Percentiles rank a stretch among this genome's conserved stretches.
These are phyloP conservation scores for Amoebophrya sp. DNA, from an alignment of 169 alveolate species.

Conservation along the genomic window DNA sequence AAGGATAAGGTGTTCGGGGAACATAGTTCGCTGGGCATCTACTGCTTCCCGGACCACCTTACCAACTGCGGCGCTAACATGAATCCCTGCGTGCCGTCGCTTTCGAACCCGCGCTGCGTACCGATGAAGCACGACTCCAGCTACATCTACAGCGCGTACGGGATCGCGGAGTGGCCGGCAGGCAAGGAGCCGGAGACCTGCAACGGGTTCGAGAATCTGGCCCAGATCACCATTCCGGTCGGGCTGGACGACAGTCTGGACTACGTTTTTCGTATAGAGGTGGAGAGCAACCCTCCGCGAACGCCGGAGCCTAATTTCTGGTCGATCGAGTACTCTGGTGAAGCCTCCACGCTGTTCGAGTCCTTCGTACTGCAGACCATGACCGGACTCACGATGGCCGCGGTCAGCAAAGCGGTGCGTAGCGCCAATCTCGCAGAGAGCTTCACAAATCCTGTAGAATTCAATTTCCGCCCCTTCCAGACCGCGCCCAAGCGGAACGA, in stretches of 20 bases:
- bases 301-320: background rate
- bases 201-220: background rate
- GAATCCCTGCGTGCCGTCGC: background rate
- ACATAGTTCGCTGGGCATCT: background rate
- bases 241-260: background rate
- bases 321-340: background rate
- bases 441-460: background rate
- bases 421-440: background rate
- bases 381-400: background rate
- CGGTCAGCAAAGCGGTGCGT: background rate
- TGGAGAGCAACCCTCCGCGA: background rate
- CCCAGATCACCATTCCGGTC: background rate
- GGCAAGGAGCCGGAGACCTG: constrained; percentile 14
- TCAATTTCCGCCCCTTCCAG: background rate
- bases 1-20: background rate
- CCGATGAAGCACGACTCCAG: background rate
- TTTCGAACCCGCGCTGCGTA: background rate
- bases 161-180: constrained; percentile 10
- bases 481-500: background rate
- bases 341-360: background rate
- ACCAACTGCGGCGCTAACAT: background rate
- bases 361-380: background rate
- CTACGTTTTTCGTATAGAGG: background rate
- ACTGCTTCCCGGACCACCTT: background rate
- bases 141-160: background rate